Evolutionary conservation across 768 basidiomycete genomes (phyloP).

Genomic region (Tricholoma sp.): DNA sequence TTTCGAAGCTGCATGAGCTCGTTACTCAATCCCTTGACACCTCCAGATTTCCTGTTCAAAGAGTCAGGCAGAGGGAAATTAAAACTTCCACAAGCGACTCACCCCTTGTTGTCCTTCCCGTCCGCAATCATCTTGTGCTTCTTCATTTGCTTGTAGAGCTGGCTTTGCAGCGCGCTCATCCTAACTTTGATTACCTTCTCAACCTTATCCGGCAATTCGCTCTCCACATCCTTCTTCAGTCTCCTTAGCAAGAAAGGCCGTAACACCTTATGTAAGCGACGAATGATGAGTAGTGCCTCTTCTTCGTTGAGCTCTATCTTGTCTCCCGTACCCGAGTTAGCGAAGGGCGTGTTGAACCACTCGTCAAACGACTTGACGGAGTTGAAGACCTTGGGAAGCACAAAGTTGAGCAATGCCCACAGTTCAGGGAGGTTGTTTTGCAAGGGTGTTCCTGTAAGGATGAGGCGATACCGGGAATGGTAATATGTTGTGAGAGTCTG

Average conservation of each 20-base stretch:
- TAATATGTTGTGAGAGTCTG: constrained; percentile 91
- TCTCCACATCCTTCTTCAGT: constrained; percentile 95
- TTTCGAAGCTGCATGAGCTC: constrained; percentile 98
- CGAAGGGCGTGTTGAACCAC: constrained; percentile 99
- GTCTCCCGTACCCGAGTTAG: constrained; percentile 95
- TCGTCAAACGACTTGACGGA: constrained; percentile 99
- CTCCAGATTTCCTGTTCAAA: constrained; percentile 53
- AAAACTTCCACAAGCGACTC: constrained; percentile 18
- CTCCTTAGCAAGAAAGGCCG: constrained; percentile 90
- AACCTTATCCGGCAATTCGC: constrained; percentile 93
- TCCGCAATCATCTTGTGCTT: constrained; percentile 96
- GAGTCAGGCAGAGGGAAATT: constrained; percentile 5
- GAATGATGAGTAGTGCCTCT: constrained; percentile 95
- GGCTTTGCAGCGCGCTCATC: constrained; percentile 89
- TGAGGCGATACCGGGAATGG: constrained; percentile 87
- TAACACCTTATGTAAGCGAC: constrained; percentile 93
- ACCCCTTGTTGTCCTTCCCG: constrained; percentile 74
- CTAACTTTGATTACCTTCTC: constrained; percentile 97
- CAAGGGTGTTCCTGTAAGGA: constrained; percentile 92
- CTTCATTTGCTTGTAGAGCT: constrained; percentile 97
- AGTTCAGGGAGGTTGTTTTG: constrained; percentile 97
- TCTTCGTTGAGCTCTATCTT: constrained; percentile 99
- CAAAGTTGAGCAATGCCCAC: constrained; percentile 95
- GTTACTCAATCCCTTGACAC: constrained; percentile 88
- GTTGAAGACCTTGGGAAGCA: constrained; percentile 93